These are phyloP conservation scores for Leccinum barrowsii DNA, from an alignment of 768 basidiomycete genomes.

Conservation along the genomic window DNA sequence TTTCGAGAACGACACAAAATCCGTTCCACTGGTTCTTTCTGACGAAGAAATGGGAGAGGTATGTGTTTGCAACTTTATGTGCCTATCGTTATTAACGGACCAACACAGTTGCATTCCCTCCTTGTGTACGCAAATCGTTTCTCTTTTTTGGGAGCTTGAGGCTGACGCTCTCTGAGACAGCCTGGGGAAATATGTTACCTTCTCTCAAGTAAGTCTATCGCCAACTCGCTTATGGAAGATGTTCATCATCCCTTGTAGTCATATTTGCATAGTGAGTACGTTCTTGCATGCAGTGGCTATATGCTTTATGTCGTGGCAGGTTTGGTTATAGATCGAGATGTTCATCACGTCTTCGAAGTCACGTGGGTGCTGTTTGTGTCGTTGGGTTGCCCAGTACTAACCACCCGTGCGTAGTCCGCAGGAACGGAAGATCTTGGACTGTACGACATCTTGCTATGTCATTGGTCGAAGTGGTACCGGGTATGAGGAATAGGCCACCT, in stretches of 20 bases:
- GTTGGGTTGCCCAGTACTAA: constrained; percentile 7
- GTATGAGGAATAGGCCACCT: constrained; percentile 31
- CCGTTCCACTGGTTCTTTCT: constrained; percentile 32
- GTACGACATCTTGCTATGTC: constrained; percentile 59
- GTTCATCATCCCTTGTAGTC: constrained; percentile 18
- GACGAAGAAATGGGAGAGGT: constrained; percentile 50
- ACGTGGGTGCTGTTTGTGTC: constrained; percentile 11
- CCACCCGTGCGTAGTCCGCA: constrained; percentile 30
- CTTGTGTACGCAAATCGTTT: constrained; percentile 44
- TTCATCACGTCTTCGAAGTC: constrained; percentile 27
- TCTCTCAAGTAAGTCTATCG: constrained; percentile 21
- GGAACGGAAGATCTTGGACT: constrained; percentile 57
- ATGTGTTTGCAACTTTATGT: background rate
- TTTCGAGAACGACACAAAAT: constrained; percentile 15
- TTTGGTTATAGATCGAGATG: constrained; percentile 21
- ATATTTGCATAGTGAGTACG: constrained; percentile 17
- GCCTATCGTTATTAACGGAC: background rate
- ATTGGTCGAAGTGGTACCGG: constrained; percentile 73
- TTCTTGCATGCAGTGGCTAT: background rate
- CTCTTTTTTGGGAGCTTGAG: constrained; percentile 8
- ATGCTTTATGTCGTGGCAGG: constrained; percentile 9
- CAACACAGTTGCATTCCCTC: constrained; percentile 48
- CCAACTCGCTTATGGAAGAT: constrained; percentile 35
- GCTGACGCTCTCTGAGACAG: constrained; percentile 39
- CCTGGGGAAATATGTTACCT: constrained; percentile 29